Conservation (phyloP, 1,284 basidiomycete species). For the Wolfiporia cocos region DNA sequence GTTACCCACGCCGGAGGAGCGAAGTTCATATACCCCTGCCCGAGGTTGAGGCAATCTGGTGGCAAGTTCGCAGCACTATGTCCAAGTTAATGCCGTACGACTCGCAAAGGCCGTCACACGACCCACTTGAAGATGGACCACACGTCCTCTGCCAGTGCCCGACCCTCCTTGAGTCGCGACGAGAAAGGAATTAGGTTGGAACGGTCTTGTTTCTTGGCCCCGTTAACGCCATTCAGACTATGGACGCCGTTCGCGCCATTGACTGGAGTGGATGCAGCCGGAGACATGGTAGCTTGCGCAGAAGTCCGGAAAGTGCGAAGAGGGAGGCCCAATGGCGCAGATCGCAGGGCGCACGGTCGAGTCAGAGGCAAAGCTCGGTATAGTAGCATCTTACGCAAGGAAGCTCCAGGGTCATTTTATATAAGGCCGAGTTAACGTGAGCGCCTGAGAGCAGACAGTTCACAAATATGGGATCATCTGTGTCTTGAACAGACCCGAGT, state of each 20-base stretch:
- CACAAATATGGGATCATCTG: too few relatives aligned
- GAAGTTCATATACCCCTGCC: conserved; percentile 95
- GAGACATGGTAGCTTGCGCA: conserved; percentile 7
- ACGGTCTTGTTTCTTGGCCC: conserved; percentile 28
- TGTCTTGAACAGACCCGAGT: too few relatives aligned
- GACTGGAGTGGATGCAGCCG: not conserved
- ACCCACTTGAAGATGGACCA: conserved; percentile 91
- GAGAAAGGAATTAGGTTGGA: conserved; percentile 56
- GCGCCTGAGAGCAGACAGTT: too few relatives aligned
- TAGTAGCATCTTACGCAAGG: not conserved
- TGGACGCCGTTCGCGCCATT: conserved; percentile 10
- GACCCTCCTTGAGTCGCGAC: conserved; percentile 63
- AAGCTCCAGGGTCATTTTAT: too few relatives aligned
- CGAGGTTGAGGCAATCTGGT: conserved; percentile 84
- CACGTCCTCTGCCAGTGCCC: conserved; percentile 78
- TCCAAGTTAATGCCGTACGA: not conserved
- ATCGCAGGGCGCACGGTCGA: not conserved
- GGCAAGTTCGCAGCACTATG: conserved; percentile 79
- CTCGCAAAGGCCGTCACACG: conserved; percentile 11
- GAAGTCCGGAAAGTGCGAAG: conserved; percentile 3
- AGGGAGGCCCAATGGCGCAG: not conserved
- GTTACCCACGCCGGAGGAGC: conserved; percentile 81
- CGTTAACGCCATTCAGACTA: conserved; percentile 9
- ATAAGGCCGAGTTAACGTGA: too few relatives aligned
- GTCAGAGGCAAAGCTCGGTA: not conserved